Conservation (phyloP, 495 filamentous ascomycete species). For the Evernia prunastri region DNA sequence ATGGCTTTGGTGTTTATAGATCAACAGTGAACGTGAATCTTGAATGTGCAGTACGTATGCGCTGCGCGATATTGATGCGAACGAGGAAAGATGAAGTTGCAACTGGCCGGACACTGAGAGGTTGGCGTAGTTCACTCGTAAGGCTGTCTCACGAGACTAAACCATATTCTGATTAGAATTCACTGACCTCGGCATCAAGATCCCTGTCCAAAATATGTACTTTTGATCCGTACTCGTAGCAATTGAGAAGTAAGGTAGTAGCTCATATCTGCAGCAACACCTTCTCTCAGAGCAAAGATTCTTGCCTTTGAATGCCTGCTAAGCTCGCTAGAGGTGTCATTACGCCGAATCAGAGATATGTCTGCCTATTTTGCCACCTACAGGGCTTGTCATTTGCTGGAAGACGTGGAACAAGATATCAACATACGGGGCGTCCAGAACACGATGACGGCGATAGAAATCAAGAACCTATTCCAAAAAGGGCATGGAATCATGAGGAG, state of each 20-base stretch:
- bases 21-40: neutral
- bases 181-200: conserved; percentile 2
- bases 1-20: conserved; percentile 27
- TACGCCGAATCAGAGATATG: conserved; percentile 10
- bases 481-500: neutral
- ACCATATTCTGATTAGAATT: too few species aligned
- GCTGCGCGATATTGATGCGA: neutral
- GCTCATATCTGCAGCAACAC: neutral
- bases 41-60: neutral
- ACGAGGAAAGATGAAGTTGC: neutral
- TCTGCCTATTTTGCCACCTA: conserved; percentile 19
- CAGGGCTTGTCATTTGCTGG: neutral
- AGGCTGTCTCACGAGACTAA: neutral
- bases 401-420: conserved; percentile 4
- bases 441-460: neutral
- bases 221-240: neutral
- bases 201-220: conserved; percentile 8
- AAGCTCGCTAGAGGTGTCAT: conserved; percentile 1
- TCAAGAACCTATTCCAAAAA: neutral
- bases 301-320: conserved; percentile 9
- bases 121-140: too few species aligned
- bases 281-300: neutral
- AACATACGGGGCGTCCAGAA: neutral
- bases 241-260: neutral
- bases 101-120: conserved; percentile 7